phyloP scores from a whole-genome alignment of 108 stramenopile species.

The Discostella stelligeroides region DNA sequence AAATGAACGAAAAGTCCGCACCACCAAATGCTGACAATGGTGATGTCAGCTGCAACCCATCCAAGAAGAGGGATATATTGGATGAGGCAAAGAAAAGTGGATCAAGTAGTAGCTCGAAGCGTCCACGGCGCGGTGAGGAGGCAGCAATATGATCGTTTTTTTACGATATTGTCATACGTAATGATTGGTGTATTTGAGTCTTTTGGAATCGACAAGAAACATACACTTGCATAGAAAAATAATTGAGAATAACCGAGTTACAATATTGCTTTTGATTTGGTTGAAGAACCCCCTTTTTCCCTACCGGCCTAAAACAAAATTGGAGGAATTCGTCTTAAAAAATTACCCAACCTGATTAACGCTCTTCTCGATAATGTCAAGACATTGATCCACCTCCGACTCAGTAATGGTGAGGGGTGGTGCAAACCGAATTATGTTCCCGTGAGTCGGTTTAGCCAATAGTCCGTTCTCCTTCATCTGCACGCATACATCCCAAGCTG shows the following conservation, averaged over 20 bases:
- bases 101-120: constrained; percentile 34
- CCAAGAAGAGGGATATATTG: constrained; percentile 29
- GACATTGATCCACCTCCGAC: constrained; percentile 82
- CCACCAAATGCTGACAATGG: constrained; percentile 19
- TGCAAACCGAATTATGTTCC: constrained; percentile 98
- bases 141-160: constrained; percentile 21
- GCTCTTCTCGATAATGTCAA: constrained; percentile 86
- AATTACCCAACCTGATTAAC: constrained; percentile 54
- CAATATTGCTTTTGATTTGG: no score
- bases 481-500: constrained; percentile 92
- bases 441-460: constrained; percentile 99
- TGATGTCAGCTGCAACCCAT: constrained; percentile 17
- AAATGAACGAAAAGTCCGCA: constrained; percentile 12
- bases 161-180: no score
- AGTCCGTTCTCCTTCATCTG: constrained; percentile 91
- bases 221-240: no score
- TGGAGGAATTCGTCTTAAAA: no score
- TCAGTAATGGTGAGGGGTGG: constrained; percentile 95
- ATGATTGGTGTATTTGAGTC: not conserved
- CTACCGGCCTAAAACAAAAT: no score
- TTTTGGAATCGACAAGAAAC: no score
- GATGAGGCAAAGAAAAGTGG: constrained; percentile 36
- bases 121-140: constrained; percentile 27
- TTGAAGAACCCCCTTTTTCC: no score
- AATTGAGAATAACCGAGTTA: no score